Evolutionary conservation across 345 rosid species (phyloP), one percentile per base, ranked within the genome.

Genomic region (Trapa bicornis): DNA sequence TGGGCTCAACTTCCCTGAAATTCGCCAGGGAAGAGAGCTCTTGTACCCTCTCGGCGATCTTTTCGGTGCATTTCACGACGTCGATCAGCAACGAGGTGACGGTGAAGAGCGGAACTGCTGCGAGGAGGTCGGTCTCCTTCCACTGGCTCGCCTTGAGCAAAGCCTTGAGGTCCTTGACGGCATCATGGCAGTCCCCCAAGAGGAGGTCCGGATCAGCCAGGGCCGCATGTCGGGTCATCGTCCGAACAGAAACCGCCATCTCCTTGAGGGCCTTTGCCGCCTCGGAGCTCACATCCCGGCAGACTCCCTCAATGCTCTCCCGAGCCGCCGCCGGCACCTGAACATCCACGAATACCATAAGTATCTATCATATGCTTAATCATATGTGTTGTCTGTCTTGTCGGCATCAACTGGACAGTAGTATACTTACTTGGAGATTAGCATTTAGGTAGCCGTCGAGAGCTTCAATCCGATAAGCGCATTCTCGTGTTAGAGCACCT

Each of bases 381-480:
- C 29, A 22, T 22, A 22, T 22, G 29, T 22, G 29, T 22, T 36
- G 10, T 47, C 3, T 16, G 14, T 37, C 8, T 67, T 9, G 29
- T 22, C 29, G 29, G 37, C 14, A 41, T 9, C 50, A 2, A 7
- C 15, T 2, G 37, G n/a, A 48, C 47, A 2, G 54, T 22, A 22
- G 29, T 39, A 16, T 41, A 36, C 53, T 16, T 75, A 87, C 91
- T 75, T 79, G 79, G 57, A 75, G 35, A 57, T 83, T 79, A 17
- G 77, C 66, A 52, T 67, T 69, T 58, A 87, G 78, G 76, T 75
- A 80, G 71, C 84, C 78, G 70, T 82, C 74, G 0, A 91, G 81
- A 15, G 94, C 79, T 65, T 91, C 89, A 15, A 91, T 76, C 33
- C 83, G 61, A 45, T 81, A 83, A 69, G 90, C 90, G 66, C 94